A percentile compares a stretch with the other conserved stretches of the same genome.
Evolutionary conservation across 176 grass and related monocot genomes (phyloP).

Genomic region (Triticum monococcum): DNA sequence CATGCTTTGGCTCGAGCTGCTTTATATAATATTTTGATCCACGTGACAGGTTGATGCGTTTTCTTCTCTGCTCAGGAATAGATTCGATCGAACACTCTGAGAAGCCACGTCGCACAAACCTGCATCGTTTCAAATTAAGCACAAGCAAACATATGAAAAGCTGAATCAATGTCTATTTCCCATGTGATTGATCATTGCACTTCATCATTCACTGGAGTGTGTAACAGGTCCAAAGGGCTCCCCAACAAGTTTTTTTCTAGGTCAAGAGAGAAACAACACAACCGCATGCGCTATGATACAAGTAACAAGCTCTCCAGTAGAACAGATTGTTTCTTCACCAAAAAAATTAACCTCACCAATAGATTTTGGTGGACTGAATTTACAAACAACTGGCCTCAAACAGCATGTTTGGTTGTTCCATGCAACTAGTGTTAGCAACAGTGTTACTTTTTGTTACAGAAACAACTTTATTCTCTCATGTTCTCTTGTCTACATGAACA

Average conservation of each 20-base stretch:
- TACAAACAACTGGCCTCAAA: too few species aligned
- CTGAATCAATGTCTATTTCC: background rate
- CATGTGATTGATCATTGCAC: background rate
- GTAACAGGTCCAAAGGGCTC: background rate
- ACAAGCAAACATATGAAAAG: slow-evolving; percentile 2
- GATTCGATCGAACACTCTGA: slow-evolving; percentile 67
- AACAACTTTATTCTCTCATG: too few species aligned
- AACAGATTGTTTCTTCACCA: too few species aligned
- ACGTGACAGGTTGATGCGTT: slow-evolving; percentile 68
- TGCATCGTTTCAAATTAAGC: slow-evolving; percentile 42
- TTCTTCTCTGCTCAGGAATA: slow-evolving; percentile 70
- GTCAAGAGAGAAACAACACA: background rate
- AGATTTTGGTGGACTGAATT: too few species aligned
- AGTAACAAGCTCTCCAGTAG: too few species aligned
- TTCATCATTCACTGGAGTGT: slow-evolving; percentile 5
- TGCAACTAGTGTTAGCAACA: too few species aligned
- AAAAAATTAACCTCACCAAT: too few species aligned
- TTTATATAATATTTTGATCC: slow-evolving; percentile 94
- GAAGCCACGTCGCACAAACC: slow-evolving; percentile 91
- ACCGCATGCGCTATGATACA: too few species aligned
- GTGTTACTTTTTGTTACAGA: too few species aligned
- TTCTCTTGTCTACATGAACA: too few species aligned
- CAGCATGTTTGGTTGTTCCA: too few species aligned
- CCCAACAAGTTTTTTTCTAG: background rate
- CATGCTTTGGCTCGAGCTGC: slow-evolving; percentile 56